Evolutionary conservation across 441 rosid species (phyloP), one percentile per base, ranked within the genome.

Genomic region (Theobroma grandiflorum): DNA sequence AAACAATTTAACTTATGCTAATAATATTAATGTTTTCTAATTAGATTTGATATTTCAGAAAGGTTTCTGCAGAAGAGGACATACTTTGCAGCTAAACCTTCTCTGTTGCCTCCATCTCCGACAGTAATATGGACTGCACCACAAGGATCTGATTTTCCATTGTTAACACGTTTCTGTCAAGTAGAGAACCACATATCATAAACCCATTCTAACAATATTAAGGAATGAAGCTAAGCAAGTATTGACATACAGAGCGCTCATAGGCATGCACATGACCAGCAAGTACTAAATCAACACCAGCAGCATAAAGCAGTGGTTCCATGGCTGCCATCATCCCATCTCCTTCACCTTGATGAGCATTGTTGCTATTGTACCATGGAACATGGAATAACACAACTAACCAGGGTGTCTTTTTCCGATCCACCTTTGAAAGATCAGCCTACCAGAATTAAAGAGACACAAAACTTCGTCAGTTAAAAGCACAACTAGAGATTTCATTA

Each of bases 251-350:
- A 77, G 97, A 73, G 83, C 98, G 96, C 86, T 96, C 99, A 74
- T 96, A 96, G 78, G 99, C 98, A 90, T 96, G 99, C 50, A 96
- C 98, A 78, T 97, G 98, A 11, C 99, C 99, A 61, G 98, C 87
- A 33, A 97, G 82, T 55, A 95, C 85, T 6, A 97, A 47, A 83
- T 96, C 99, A 45, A 89, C 98, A 74, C 91, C 82, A 80, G 95
- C 95, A 43, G 92, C 92, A 82, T 91, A 87, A 61, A 96, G 92
- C 85, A 96, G 82, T 57, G 96, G 97, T 88, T 96, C 99, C 95
- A 94, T 87, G 77, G 88, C 86, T 68, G 77, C 91, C 98, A 93
- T 94, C 98, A 96, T 96, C 16, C 40, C 84, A 57, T 89, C 90
- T 31, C 99, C 99, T 88, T 91, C 97, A 59, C 87, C 86, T 85